Evolutionary conservation across 495 filamentous ascomycete species (phyloP), one percentile per base, ranked within the genome.

Genomic region (Neurospora africana): DNA sequence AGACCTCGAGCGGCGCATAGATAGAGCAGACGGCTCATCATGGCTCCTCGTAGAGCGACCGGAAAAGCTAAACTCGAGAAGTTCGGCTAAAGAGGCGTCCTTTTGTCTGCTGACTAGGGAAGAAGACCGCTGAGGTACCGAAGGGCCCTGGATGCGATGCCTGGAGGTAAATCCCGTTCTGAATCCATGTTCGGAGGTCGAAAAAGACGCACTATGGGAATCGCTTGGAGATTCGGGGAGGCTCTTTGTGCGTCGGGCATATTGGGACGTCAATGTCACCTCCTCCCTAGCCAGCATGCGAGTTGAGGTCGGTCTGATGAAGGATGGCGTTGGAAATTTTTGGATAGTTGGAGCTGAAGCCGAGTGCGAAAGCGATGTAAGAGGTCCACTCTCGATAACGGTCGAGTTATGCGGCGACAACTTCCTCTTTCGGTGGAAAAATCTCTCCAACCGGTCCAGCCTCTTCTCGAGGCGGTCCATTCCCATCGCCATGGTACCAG

Each of bases 241-340:
- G 72, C 84, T 84, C 10, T 77, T 76, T 43, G 82, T 77, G 10
- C 83, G 80, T 47, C 78, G 80, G 17, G 71, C 69, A 27, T 58
- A 41, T 68, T 69, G 75, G 35, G 73, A 27, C 39, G 73, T 70
- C 58, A 76, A 58, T 58, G 74, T 43, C 4, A 77, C 68, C 61
- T 84, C 83, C 35, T 85, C 80, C 27, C 84, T 79, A 9, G 84
- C 83, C 68, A 80, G 72, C 84, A 86, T 86, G 8, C 81, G 79
- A 39, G 74, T 80, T 19, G 82, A 82, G 15, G 79, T 84, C n/a
- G 83, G 84, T 39, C 80, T 75, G 69, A 86, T 82, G 74, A 81
- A 86, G 2, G 84, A 83, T 11, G 84, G 83, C 39, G 81, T 77
- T 10, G 84, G 84, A 69, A 85, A 86, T 15, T 74, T 77, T 39